phyloP scores from a whole-genome alignment of 441 rosid species.

The Kokia cookei region DNA sequence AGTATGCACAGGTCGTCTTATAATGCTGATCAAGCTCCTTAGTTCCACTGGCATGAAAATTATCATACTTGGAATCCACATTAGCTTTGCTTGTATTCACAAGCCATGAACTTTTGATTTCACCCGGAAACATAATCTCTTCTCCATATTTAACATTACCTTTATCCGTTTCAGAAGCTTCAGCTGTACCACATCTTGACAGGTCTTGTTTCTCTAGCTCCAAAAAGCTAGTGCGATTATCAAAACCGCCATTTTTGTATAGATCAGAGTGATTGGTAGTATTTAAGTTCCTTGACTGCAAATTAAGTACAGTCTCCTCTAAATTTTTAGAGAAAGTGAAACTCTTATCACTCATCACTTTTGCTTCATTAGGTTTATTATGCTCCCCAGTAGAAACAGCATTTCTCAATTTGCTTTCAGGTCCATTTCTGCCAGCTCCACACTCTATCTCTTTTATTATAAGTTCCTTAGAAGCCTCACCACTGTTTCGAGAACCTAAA shows the following conservation, averaged over 20 bases:
- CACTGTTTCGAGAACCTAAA: constrained; percentile 34
- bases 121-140: constrained; percentile 46
- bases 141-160: constrained; percentile 46
- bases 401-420: constrained; percentile 52
- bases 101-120: constrained; percentile 46
- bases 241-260: constrained; percentile 33
- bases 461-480: constrained; percentile 60
- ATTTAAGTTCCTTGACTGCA: constrained; percentile 55
- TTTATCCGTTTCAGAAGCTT: constrained; percentile 30
- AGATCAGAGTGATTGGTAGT: constrained; percentile 44
- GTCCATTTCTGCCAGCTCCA: constrained; percentile 54
- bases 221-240: constrained; percentile 20
- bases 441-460: constrained; percentile 87
- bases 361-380: constrained; percentile 38
- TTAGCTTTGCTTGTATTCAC: constrained; percentile 50
- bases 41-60: constrained; percentile 30
- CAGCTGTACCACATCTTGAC: constrained; percentile 19
- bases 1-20: constrained; percentile 27
- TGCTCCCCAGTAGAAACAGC: constrained; percentile 41
- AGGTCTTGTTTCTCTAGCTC: constrained; percentile 29
- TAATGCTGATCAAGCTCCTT: constrained; percentile 39
- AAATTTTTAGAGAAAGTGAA: constrained; percentile 41
- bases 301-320: constrained; percentile 43
- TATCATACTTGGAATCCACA: constrained; percentile 34
- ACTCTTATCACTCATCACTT: constrained; percentile 30